Evolutionary conservation across 2,329 filamentous ascomycete genomes (phyloP).

Genomic region (Exophiala viscosa): DNA sequence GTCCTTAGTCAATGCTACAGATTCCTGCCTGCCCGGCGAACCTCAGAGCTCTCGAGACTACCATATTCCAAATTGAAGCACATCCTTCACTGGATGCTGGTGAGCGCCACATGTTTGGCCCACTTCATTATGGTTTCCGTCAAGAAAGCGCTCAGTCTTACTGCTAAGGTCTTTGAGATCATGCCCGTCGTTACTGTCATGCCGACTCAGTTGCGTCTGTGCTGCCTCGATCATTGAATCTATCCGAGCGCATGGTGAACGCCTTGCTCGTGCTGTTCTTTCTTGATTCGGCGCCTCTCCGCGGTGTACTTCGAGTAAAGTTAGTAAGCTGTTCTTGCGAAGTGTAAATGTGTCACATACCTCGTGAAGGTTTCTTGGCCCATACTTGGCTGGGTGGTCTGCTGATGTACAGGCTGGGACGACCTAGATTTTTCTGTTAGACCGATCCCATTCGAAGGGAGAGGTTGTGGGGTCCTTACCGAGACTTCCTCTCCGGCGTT

Average conservation of each 20-base stretch:
- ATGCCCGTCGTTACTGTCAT: too few species aligned
- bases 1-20: too few species aligned
- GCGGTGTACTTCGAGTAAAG: conserved; percentile 2
- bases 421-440: conserved; percentile 49
- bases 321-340: not conserved
- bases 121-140: too few species aligned
- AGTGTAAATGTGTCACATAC: not conserved
- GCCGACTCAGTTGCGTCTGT: too few species aligned
- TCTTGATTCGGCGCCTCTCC: not conserved
- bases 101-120: too few species aligned
- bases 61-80: too few species aligned
- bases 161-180: too few species aligned
- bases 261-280: conserved; percentile 4
- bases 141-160: too few species aligned
- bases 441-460: conserved; percentile 30
- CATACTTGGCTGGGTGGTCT: conserved; percentile 48
- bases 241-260: conserved; percentile 4
- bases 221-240: not conserved
- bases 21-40: too few species aligned
- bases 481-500: conserved; percentile 14
- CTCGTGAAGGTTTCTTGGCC: conserved; percentile 33
- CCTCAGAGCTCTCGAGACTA: too few species aligned
- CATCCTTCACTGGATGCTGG: too few species aligned
- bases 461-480: not conserved
- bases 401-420: conserved; percentile 40